Base-by-base conservation (phyloP, 306 rosid genomes). In the Rosa lucieae region DNA sequence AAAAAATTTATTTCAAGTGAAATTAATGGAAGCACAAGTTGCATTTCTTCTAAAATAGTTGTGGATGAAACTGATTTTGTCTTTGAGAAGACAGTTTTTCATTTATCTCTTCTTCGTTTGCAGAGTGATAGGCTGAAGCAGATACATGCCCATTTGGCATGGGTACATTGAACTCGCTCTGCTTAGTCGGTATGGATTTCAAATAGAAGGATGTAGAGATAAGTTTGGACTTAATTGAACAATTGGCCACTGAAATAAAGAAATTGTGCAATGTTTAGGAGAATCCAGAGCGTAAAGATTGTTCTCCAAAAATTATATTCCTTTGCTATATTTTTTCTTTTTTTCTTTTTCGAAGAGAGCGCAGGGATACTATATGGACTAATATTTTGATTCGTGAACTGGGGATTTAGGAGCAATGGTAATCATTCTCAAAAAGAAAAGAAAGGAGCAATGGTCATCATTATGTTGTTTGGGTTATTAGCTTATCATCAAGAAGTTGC, bases 111-210 rank as follows among this genome's bases (percentile, higher is more conserved):
- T 84, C 73, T 67, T 77, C 65, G 68, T 48, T 67, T 72, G 79
- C 86, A 95, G 99, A 93, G 82, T 80, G 97, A 93, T 74, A 93
- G 98, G 42, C 81, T 93, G 77, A 82, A 87, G 89, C 86, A 79
- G 89, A 79, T 95, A 82, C 97, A 95, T 81, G 90, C 84, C 20
- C 86, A 88, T 78, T 68, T 95, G 66, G 83, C 32, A 29, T 29
- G 32, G 32, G 29, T 69, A 74, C 84, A 62, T 79, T 95, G 81
- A 85, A 80, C 69, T 93, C 97, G 39, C 92, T 95, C 61, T 95
- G 98, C 81, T 86, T 79, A 71, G 97, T 95, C 84, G 92, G 97
- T n/a, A 77, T 91, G 84, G 91, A 95, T 87, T 90, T 88, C 85
- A 85, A 86, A 83, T 85, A 73, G 98, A 82, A 82, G 94, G 87